Evolutionary conservation across 2,329 filamentous ascomycete genomes (phyloP), one percentile per base, ranked within the genome.

Genomic region (Cladosporium cucumerinum): DNA sequence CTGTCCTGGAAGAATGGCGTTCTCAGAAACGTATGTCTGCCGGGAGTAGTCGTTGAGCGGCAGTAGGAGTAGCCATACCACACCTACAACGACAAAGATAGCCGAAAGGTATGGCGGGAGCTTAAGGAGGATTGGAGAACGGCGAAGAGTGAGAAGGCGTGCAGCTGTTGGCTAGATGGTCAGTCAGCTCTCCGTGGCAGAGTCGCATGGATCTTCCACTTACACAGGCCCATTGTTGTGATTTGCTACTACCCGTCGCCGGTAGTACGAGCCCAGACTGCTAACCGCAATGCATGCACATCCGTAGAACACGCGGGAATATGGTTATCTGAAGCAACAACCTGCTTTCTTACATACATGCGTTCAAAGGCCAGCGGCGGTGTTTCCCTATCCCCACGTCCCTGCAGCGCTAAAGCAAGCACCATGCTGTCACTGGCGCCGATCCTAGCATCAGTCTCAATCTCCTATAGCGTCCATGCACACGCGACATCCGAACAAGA

Each of bases 21-120:
- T 99, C 78, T 99, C 95, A 51, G 94, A 98, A 65, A 99, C 95
- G 78, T 99, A 99, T 0, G 94, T 99, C 66, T 86, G 85, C 69
- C 95, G 88, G 59, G 93, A 97, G 81, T 98, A 97, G 70, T 93
- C 86, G 78, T 98, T 86, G 61, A 98, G 84, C 2, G 95, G 95
- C 1, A 99, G 86, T 34, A 98, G 84, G 25, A 97, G 86, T 16
- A 99, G 87, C 92, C 94, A 99, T 71, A 87, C 86, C 64, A 97
- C 86, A 61, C 95, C 95, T 72, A 97, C 85, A 57, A 94, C 72
- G 72, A 98, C 87, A 78, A 91, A 96, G 48, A 96, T 81, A 60
- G 92, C 84, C 36, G 94, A 97, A 36, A 98, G 81, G 80, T 96
- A 94, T 16, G 93, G 92, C 48, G 94, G 93, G 21, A 96, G 80